phyloP scores from a whole-genome alignment of 176 grass and related monocot species.

The Rhynchospora pubera region DNA sequence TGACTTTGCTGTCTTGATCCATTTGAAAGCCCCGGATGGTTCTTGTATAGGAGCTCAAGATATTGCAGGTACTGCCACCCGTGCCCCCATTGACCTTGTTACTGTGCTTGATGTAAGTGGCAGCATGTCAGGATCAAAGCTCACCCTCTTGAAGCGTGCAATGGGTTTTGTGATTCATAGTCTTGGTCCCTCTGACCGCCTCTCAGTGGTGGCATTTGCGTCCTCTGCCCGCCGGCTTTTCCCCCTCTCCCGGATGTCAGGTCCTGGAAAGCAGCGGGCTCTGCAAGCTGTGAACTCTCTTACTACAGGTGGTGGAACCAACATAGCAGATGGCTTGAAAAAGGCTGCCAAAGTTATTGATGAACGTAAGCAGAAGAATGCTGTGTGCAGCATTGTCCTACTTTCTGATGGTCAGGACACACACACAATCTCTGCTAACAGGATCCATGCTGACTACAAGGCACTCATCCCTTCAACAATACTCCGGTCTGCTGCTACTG shows the following conservation, averaged over 20 bases:
- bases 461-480: slow-evolving; percentile 13
- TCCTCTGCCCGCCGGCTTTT: slow-evolving; percentile 48
- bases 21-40: slow-evolving; percentile 64
- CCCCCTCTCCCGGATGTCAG: slow-evolving; percentile 57
- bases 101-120: slow-evolving; percentile 91
- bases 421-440: neutral
- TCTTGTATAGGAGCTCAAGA: neutral
- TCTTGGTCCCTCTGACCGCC: slow-evolving; percentile 63
- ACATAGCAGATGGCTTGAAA: slow-evolving; percentile 56
- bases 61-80: neutral
- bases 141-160: slow-evolving; percentile 71
- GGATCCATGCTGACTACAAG: neutral
- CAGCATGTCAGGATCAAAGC: slow-evolving; percentile 83
- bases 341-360: slow-evolving; percentile 66
- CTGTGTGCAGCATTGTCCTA: slow-evolving; percentile 62
- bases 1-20: slow-evolving; percentile 59
- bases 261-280: slow-evolving; percentile 39
- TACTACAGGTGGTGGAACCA: slow-evolving; percentile 39
- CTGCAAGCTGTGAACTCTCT: slow-evolving; percentile 56
- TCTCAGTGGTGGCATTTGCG: slow-evolving; percentile 58
- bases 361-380: slow-evolving; percentile 43
- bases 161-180: slow-evolving; percentile 79
- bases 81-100: slow-evolving; percentile 83
- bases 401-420: slow-evolving; percentile 73
- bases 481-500: neutral